Conservation (phyloP, 2,329 filamentous ascomycete species). For the Atkinsonella hypoxylon region DNA sequence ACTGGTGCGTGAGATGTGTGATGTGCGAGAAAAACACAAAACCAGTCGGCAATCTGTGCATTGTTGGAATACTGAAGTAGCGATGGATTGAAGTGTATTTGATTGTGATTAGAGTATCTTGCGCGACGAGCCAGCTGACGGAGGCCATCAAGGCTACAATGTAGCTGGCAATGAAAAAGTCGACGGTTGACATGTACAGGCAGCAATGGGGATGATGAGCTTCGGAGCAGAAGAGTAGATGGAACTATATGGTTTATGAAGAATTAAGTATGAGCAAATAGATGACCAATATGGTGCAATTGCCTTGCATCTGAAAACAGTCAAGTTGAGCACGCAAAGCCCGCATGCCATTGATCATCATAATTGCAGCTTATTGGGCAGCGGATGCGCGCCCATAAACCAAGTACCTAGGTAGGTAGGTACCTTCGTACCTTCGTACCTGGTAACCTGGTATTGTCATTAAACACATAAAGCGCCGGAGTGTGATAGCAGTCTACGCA, state of each 20-base stretch:
- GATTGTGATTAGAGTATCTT: background rate
- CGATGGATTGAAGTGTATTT: background rate
- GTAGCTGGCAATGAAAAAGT: background rate
- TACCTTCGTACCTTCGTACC: too few relatives aligned
- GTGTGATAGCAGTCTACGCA: too few relatives aligned
- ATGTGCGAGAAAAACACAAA: background rate
- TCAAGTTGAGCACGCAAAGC: background rate
- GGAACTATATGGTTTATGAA: too few relatives aligned
- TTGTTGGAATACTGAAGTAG: background rate
- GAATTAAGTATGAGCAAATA: slow-evolving; percentile 12
- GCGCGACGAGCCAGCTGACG: too few relatives aligned
- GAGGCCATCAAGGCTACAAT: too few relatives aligned
- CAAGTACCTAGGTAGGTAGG: background rate
- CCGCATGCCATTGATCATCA: background rate
- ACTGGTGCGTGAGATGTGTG: background rate
- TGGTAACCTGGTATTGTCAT: too few relatives aligned
- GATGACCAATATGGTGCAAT: slow-evolving; percentile 7
- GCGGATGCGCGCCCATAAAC: background rate
- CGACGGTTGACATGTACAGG: too few relatives aligned
- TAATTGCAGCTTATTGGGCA: background rate
- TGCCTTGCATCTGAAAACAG: background rate
- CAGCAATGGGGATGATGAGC: too few relatives aligned
- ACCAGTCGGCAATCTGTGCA: background rate
- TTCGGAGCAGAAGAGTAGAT: too few relatives aligned
- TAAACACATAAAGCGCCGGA: too few relatives aligned